phyloP scores from a whole-genome alignment of 495 filamentous ascomycete species.

The Xylaria bambusicola region DNA sequence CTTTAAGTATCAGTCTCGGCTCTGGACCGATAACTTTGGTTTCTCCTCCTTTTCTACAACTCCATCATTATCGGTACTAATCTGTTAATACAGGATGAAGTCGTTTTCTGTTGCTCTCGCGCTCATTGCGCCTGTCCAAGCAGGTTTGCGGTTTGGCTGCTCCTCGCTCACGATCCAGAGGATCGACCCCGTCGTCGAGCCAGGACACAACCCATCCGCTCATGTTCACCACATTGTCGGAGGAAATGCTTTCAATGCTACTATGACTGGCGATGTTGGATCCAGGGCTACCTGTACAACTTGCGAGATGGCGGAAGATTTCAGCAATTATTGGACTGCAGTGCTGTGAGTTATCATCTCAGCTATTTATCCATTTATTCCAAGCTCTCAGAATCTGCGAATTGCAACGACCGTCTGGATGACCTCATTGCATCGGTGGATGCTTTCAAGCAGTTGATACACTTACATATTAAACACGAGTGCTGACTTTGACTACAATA shows the following conservation, averaged over 20 bases:
- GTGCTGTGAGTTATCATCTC: slow-evolving; percentile 25
- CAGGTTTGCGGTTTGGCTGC: slow-evolving; percentile 51
- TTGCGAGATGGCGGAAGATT: slow-evolving; percentile 48
- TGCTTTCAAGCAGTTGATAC: no score
- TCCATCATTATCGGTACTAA: slow-evolving; percentile 22
- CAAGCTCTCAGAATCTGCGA: no score
- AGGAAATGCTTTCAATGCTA: slow-evolving; percentile 52
- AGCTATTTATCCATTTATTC: neutral
- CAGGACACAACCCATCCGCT: slow-evolving; percentile 42
- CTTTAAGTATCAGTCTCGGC: slow-evolving; percentile 6
- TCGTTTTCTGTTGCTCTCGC: slow-evolving; percentile 39
- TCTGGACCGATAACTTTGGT: slow-evolving; percentile 11
- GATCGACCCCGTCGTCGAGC: slow-evolving; percentile 50
- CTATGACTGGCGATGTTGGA: slow-evolving; percentile 47
- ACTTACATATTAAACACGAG: no score
- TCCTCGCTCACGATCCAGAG: slow-evolving; percentile 49
- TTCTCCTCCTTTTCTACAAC: slow-evolving; percentile 22
- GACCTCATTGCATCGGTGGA: no score
- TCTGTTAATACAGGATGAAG: slow-evolving; percentile 43
- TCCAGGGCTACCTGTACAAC: slow-evolving; percentile 46
- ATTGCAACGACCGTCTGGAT: no score
- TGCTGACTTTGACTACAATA: no score
- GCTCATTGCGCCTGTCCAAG: slow-evolving; percentile 42
- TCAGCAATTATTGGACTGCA: slow-evolving; percentile 54
- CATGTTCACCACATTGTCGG: slow-evolving; percentile 54